Evolutionary conservation across 1,284 basidiomycete species (phyloP).

Genomic region (Moniliophthora roreri): DNA sequence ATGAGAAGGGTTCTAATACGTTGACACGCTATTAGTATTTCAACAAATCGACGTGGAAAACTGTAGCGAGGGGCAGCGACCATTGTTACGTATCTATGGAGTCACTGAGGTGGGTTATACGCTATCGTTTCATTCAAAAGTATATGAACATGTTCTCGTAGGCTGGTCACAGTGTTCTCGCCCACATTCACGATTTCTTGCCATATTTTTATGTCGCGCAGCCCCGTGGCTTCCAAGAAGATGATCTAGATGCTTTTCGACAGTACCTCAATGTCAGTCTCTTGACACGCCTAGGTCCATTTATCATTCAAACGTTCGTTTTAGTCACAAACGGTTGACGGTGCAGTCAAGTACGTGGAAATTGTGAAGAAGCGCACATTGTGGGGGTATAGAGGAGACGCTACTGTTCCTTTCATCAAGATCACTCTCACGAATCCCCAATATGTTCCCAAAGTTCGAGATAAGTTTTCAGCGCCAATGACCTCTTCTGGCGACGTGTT

Average conservation of each 20-base stretch:
- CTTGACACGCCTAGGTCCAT: neutral
- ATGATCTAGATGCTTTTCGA: constrained; percentile 66
- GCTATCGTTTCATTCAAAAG: neutral
- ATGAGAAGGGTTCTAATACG: neutral
- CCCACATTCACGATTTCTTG: constrained; percentile 76
- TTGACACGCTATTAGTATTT: constrained; percentile 55
- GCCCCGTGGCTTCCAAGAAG: constrained; percentile 76
- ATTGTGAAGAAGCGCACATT: constrained; percentile 72
- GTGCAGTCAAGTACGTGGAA: constrained; percentile 55
- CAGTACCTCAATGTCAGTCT: constrained; percentile 76
- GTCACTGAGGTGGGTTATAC: constrained; percentile 68
- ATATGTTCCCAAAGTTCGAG: constrained; percentile 83
- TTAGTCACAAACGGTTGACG: constrained; percentile 23
- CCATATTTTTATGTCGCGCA: constrained; percentile 92
- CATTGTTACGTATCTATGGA: constrained; percentile 80
- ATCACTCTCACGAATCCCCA: constrained; percentile 74
- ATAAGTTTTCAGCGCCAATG: constrained; percentile 54
- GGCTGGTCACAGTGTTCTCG: constrained; percentile 86
- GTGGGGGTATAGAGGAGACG: constrained; percentile 87
- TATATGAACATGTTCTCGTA: constrained; percentile 29
- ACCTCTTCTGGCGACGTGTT: neutral
- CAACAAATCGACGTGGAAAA: constrained; percentile 95
- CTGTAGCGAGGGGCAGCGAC: constrained; percentile 50
- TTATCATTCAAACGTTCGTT: constrained; percentile 8
- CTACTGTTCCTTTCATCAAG: constrained; percentile 79